These are phyloP conservation scores for Xylogone sp. DNA, from an alignment of 2,329 filamentous ascomycete species.

Conservation along the genomic window DNA sequence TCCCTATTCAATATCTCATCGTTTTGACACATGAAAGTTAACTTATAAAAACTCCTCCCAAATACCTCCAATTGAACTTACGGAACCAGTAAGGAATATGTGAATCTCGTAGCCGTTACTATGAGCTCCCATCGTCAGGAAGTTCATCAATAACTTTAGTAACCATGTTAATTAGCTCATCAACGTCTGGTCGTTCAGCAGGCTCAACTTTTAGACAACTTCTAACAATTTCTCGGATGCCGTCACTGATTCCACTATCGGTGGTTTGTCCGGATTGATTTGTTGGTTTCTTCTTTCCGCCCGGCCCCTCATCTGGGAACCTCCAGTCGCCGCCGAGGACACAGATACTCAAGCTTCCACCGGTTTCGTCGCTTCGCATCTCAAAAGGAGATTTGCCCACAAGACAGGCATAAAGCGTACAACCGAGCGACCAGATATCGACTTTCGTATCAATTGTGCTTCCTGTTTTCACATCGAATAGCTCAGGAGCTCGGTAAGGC, in stretches of 20 bases:
- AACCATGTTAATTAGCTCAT: slow-evolving; percentile 78
- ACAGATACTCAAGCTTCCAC: slow-evolving; percentile 87
- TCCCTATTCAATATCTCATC: neutral
- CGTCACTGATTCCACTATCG: slow-evolving; percentile 63
- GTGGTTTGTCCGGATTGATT: slow-evolving; percentile 27
- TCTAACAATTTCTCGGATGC: slow-evolving; percentile 82
- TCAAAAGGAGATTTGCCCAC: slow-evolving; percentile 98
- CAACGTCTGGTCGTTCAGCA: slow-evolving; percentile 79
- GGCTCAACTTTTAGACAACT: slow-evolving; percentile 85
- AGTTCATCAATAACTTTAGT: slow-evolving; percentile 65
- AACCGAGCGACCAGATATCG: slow-evolving; percentile 96
- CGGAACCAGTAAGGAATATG: neutral
- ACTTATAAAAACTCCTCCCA: neutral
- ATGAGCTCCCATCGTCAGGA: slow-evolving; percentile 52
- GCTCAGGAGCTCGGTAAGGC: slow-evolving; percentile 95
- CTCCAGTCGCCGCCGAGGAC: slow-evolving; percentile 93
- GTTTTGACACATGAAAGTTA: neutral
- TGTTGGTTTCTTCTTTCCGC: slow-evolving; percentile 37
- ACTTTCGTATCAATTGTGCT: slow-evolving; percentile 91
- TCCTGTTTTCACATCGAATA: slow-evolving; percentile 96
- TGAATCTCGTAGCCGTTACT: neutral
- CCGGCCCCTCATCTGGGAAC: slow-evolving; percentile 82
- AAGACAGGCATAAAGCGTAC: slow-evolving; percentile 94
- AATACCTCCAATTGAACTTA: neutral
- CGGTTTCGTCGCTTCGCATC: slow-evolving; percentile 91